Percentiles rank a stretch among this genome's conserved stretches.
phyloP scores from a whole-genome alignment of 768 basidiomycete genomes.

The Pleurotus tuber-regium region DNA sequence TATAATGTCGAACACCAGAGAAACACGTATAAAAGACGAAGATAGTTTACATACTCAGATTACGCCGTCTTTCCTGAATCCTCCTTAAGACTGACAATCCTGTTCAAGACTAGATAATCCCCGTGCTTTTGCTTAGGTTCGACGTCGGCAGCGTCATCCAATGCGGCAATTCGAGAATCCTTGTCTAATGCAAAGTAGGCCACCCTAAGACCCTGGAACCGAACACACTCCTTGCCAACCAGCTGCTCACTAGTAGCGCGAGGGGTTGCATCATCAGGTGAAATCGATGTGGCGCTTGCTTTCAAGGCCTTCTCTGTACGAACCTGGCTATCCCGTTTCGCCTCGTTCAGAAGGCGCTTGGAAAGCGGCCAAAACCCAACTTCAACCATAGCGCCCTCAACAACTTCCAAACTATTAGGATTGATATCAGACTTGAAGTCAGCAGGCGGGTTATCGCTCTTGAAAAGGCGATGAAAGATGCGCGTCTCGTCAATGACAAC shows the following conservation, averaged over 20 bases:
- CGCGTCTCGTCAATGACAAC: slow-evolving; percentile 87
- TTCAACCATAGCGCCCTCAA: slow-evolving; percentile 83
- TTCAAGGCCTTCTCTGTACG: slow-evolving; percentile 62
- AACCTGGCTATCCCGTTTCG: slow-evolving; percentile 59
- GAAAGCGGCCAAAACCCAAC: slow-evolving; percentile 86
- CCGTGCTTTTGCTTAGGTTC: slow-evolving; percentile 52
- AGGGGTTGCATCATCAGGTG: slow-evolving; percentile 53
- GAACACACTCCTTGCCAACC: slow-evolving; percentile 86
- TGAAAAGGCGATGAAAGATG: slow-evolving; percentile 92
- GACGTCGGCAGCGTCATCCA: slow-evolving; percentile 51
- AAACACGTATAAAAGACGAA: background rate
- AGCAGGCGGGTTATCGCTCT: slow-evolving; percentile 83
- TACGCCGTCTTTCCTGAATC: slow-evolving; percentile 72
- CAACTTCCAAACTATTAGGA: slow-evolving; percentile 74
- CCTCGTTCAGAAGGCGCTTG: slow-evolving; percentile 60
- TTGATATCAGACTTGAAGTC: slow-evolving; percentile 86
- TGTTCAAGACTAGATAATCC: slow-evolving; percentile 84
- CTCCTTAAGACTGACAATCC: slow-evolving; percentile 93
- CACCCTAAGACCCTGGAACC: slow-evolving; percentile 95
- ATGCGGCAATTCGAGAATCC: slow-evolving; percentile 66
- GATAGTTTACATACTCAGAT: background rate
- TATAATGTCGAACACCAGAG: background rate
- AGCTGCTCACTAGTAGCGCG: slow-evolving; percentile 75
- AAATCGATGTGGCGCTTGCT: slow-evolving; percentile 35
- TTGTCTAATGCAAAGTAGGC: slow-evolving; percentile 95